These are phyloP conservation scores for Fusarium incarnatum DNA, from an alignment of 2,329 filamentous ascomycete genomes.

Conservation along the genomic window DNA sequence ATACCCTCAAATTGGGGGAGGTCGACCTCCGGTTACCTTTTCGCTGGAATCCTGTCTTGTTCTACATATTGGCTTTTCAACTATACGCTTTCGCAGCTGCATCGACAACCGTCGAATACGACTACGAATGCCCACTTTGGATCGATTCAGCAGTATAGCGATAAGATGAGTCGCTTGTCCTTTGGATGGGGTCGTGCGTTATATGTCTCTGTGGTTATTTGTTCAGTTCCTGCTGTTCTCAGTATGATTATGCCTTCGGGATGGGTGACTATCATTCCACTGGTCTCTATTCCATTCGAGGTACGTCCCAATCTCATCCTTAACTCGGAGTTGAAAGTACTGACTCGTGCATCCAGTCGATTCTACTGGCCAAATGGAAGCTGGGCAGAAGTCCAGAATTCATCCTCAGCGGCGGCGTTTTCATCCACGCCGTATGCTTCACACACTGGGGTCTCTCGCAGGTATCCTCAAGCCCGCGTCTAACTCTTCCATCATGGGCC, in stretches of 20 bases:
- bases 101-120: neutral
- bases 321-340: accelerated
- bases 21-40: neutral
- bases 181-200: neutral
- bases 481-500: neutral
- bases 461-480: neutral
- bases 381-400: conserved; percentile 1
- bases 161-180: neutral
- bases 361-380: neutral
- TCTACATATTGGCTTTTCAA: neutral
- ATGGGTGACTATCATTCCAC: neutral
- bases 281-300: neutral
- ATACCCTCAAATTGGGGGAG: neutral
- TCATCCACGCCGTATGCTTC: conserved; percentile 1
- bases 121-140: neutral
- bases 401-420: neutral
- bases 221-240: neutral
- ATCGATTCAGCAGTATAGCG: neutral
- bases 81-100: neutral
- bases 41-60: neutral
- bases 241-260: neutral
- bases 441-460: conserved; percentile 1
- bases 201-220: neutral
- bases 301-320: neutral
- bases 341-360: neutral